Evolutionary conservation across 176 grass and related monocot species (phyloP).

Genomic region (Echinochloa phyllopogon): DNA sequence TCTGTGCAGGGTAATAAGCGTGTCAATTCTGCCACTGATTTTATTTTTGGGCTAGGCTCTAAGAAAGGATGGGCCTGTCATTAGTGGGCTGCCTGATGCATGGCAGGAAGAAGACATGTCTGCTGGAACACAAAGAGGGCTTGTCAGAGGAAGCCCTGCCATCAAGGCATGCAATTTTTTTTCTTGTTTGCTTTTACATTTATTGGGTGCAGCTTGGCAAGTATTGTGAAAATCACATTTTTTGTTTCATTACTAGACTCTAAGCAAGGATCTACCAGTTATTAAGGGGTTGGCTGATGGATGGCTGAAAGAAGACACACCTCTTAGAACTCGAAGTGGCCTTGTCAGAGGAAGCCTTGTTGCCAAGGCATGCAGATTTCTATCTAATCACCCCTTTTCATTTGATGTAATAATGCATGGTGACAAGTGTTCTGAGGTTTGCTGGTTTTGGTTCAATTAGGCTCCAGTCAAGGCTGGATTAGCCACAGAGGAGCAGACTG

Average conservation of each 20-base stretch:
- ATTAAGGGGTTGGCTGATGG: slow-evolving; percentile 49
- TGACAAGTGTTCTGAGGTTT: neutral
- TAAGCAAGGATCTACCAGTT: slow-evolving; percentile 34
- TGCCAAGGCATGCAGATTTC: slow-evolving; percentile 16
- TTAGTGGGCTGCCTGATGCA: slow-evolving; percentile 45
- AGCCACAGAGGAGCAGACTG: slow-evolving; percentile 27
- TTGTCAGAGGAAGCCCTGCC: slow-evolving; percentile 10
- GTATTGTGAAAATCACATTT: neutral
- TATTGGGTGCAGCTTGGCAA: neutral
- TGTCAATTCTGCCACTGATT: neutral
- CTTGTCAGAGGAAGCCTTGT: slow-evolving; percentile 11
- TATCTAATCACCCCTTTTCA: neutral
- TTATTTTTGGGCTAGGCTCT: slow-evolving; percentile 21
- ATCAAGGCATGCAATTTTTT: slow-evolving; percentile 20
- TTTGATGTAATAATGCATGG: slow-evolving; percentile 1
- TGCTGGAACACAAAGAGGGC: neutral
- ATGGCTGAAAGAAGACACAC: slow-evolving; percentile 41
- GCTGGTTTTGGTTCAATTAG: slow-evolving; percentile 35
- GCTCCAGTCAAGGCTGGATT: slow-evolving; percentile 22
- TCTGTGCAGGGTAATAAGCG: neutral
- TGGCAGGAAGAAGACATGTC: slow-evolving; percentile 43
- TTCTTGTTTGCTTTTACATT: slow-evolving; percentile 13
- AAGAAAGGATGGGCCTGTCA: slow-evolving; percentile 28
- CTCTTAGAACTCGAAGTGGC: slow-evolving; percentile 33
- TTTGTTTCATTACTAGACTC: slow-evolving; percentile 43